phyloP scores from a whole-genome alignment of 2,329 filamentous ascomycete genomes.

The Penicillium sp. region DNA sequence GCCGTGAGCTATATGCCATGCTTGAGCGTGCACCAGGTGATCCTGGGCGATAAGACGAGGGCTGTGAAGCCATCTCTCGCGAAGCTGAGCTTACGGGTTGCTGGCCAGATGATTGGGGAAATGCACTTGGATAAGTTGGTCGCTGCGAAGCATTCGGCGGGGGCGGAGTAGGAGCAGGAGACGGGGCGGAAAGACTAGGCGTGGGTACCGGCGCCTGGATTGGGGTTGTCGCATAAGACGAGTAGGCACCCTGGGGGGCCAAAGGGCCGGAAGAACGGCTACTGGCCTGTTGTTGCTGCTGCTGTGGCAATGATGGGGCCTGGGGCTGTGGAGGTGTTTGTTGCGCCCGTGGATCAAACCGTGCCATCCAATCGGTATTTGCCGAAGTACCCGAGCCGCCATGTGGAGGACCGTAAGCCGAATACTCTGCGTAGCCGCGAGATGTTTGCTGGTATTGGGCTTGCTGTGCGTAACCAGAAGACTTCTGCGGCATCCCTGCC shows the following conservation, averaged over 20 bases:
- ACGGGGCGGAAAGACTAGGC: slow-evolving; percentile 32
- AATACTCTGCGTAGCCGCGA: slow-evolving; percentile 37
- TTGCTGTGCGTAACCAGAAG: slow-evolving; percentile 30
- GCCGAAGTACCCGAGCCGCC: slow-evolving; percentile 29
- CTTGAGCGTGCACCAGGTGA: slow-evolving; percentile 36
- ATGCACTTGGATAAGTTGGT: slow-evolving; percentile 31
- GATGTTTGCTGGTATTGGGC: slow-evolving; percentile 31
- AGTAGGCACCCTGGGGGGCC: slow-evolving; percentile 31
- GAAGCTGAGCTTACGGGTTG: slow-evolving; percentile 24
- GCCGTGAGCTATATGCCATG: slow-evolving; percentile 34
- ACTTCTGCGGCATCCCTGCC: slow-evolving; percentile 25
- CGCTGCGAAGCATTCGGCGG: slow-evolving; percentile 33
- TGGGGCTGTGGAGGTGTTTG: slow-evolving; percentile 22
- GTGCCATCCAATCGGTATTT: slow-evolving; percentile 45
- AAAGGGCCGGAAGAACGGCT: slow-evolving; percentile 23
- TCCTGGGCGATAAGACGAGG: slow-evolving; percentile 22
- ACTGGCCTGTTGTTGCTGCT: slow-evolving; percentile 20
- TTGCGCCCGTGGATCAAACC: slow-evolving; percentile 44
- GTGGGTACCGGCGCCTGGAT: slow-evolving; percentile 27
- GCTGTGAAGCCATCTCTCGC: slow-evolving; percentile 33
- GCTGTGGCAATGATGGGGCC: slow-evolving; percentile 23
- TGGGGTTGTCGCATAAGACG: slow-evolving; percentile 29
- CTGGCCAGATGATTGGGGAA: slow-evolving; percentile 33
- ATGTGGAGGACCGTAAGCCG: slow-evolving; percentile 30
- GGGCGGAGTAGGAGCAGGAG: slow-evolving; percentile 38